These are phyloP conservation scores for Dictyostelium citrinum DNA, from an alignment of 78 protist species.

Conservation along the genomic window DNA sequence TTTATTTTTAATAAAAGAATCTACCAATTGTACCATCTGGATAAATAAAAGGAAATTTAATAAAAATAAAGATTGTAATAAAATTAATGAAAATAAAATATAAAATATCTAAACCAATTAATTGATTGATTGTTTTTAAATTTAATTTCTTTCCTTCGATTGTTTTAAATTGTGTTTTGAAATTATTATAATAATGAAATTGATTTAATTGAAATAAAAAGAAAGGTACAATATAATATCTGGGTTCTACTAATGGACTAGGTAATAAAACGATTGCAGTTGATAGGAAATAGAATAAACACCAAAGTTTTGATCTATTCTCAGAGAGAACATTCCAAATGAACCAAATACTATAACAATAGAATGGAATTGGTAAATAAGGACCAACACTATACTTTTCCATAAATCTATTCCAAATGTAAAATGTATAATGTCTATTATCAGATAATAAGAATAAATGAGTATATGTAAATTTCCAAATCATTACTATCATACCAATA, in stretches of 20 bases:
- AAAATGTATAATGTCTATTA: conserved; percentile 70
- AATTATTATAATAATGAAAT: background rate
- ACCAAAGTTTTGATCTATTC: conserved; percentile 14
- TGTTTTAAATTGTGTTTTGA: background rate
- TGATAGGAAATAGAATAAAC: background rate
- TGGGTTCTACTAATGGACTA: conserved; percentile 41
- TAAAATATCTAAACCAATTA: conserved; percentile 1
- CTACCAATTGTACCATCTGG: conserved; percentile 65
- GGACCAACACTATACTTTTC: background rate
- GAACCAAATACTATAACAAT: background rate
- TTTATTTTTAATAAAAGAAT: conserved; percentile 26
- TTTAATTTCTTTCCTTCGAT: background rate
- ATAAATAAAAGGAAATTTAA: conserved; percentile 40
- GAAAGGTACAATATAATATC: conserved; percentile 61
- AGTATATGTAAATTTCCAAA: conserved; percentile 16
- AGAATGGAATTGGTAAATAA: conserved; percentile 17
- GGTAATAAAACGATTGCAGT: conserved; percentile 27
- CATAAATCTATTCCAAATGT: conserved; percentile 39
- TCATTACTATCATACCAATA: background rate
- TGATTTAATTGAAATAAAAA: conserved; percentile 25
- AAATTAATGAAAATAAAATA: background rate
- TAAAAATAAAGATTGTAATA: conserved; percentile 19
- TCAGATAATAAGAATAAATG: conserved; percentile 59
- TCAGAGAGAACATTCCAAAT: background rate
- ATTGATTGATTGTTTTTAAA: background rate